These are phyloP conservation scores for Chalaropsis thielavioides DNA, from an alignment of 2,329 filamentous ascomycete species.

Conservation along the genomic window DNA sequence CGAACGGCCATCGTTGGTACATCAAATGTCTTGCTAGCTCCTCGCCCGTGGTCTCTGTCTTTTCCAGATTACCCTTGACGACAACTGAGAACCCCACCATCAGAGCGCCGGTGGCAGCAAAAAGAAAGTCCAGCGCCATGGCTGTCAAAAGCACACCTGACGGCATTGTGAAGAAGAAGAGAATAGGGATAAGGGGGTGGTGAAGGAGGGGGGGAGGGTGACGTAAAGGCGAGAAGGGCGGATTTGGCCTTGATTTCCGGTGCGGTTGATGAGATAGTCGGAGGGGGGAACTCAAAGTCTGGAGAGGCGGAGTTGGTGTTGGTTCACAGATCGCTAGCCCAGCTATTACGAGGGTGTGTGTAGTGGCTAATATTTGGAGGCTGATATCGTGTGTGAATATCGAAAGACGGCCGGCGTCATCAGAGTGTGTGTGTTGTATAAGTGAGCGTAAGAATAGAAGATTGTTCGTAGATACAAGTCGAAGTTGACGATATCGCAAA, in stretches of 20 bases:
- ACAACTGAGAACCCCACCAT: slow-evolving; percentile 42
- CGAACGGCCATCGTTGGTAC: slow-evolving; percentile 39
- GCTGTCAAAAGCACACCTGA: slow-evolving; percentile 41
- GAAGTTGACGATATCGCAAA: slow-evolving; percentile 4
- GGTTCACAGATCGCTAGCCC: not conserved
- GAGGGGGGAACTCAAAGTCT: too few species aligned
- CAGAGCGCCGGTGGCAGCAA: slow-evolving; percentile 39
- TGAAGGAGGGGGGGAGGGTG: too few species aligned
- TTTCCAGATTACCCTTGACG: slow-evolving; percentile 33
- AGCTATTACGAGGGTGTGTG: slow-evolving; percentile 5
- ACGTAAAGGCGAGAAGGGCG: not conserved
- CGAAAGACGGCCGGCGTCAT: slow-evolving; percentile 11
- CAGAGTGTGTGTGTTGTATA: not conserved
- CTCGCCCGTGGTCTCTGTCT: slow-evolving; percentile 29
- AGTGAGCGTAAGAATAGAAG: slow-evolving; percentile 2
- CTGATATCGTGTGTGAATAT: not conserved
- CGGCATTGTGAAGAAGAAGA: slow-evolving; percentile 28
- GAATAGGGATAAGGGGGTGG: not conserved
- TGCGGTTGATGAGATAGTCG: not conserved
- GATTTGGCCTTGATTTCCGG: not conserved
- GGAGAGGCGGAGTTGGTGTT: not conserved
- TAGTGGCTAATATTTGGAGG: not conserved
- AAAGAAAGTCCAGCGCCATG: slow-evolving; percentile 35
- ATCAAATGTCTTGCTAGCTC: slow-evolving; percentile 38
- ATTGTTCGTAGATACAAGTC: not conserved